These are phyloP conservation scores for Bassia scoparia DNA, from an alignment of 148 eudicot species.

Conservation along the genomic window DNA sequence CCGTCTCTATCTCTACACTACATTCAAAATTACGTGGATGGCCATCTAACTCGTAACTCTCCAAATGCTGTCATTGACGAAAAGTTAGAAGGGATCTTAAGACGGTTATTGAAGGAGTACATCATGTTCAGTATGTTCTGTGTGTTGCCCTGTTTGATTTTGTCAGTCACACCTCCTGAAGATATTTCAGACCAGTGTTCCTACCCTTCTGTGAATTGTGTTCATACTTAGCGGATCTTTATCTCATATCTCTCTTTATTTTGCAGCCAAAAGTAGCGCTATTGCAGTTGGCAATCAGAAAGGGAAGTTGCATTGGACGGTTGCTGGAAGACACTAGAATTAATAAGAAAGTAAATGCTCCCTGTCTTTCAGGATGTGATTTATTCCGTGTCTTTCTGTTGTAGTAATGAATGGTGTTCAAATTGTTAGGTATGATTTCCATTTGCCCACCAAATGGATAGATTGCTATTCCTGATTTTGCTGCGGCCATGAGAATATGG, in stretches of 20 bases:
- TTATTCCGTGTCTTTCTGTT: neutral
- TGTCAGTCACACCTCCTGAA: constrained; percentile 76
- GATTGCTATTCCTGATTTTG: constrained; percentile 98
- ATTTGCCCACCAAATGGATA: constrained; percentile 85
- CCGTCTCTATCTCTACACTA: constrained; percentile 36
- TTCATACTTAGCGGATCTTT: neutral
- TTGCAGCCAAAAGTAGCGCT: constrained; percentile 72
- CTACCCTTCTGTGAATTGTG: neutral
- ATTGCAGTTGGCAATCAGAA: constrained; percentile 79
- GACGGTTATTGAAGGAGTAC: constrained; percentile 77
- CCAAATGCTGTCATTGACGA: constrained; percentile 89
- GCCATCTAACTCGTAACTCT: constrained; percentile 83
- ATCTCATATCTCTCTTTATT: constrained; percentile 4
- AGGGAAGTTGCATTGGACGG: constrained; percentile 84
- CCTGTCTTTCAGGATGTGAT: neutral
- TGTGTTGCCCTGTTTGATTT: constrained; percentile 82
- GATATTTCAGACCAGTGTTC: constrained; percentile 40
- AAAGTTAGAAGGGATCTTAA: constrained; percentile 51
- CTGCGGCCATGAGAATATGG: constrained; percentile 99
- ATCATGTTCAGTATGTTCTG: constrained; percentile 91
- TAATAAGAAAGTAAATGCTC: constrained; percentile 55
- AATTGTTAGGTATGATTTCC: constrained; percentile 67
- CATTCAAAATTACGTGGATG: constrained; percentile 80
- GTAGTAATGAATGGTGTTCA: constrained; percentile 4
- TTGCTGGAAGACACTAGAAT: constrained; percentile 87